Evolutionary conservation across 1,284 basidiomycete species (phyloP).

Genomic region (Ustilago esculenta): DNA sequence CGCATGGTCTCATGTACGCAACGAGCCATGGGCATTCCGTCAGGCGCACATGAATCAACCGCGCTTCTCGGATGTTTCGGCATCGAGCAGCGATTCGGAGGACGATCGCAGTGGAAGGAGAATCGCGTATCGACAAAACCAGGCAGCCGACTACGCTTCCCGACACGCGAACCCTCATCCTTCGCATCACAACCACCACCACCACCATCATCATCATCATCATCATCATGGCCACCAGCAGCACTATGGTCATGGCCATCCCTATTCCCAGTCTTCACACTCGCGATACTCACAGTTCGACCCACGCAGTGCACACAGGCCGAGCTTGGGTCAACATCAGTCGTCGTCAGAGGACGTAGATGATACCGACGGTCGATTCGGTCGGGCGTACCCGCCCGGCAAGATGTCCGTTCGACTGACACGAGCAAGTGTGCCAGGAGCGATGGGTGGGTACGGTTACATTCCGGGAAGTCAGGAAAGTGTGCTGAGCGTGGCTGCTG

Average conservation of each 20-base stretch:
- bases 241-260: neutral
- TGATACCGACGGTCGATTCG: constrained; percentile 17
- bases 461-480: constrained; percentile 63
- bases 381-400: neutral
- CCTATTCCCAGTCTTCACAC: constrained; percentile 8
- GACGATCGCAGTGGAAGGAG: constrained; percentile 29
- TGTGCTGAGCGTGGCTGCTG: constrained; percentile 42
- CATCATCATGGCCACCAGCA: neutral
- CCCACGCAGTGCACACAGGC: constrained; percentile 15
- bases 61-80: constrained; percentile 42
- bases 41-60: constrained; percentile 40
- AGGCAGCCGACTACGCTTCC: constrained; percentile 14
- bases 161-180: constrained; percentile 9
- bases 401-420: constrained; percentile 2
- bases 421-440: constrained; percentile 35
- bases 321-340: constrained; percentile 17
- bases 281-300: constrained; percentile 19
- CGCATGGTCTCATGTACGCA: constrained; percentile 41
- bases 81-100: constrained; percentile 42
- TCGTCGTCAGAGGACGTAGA: constrained; percentile 42
- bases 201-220: neutral
- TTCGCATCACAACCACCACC: constrained; percentile 8
- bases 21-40: constrained; percentile 42
- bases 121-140: constrained; percentile 12
- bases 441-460: constrained; percentile 59